These are phyloP conservation scores for Auricularia heimuer DNA, from an alignment of 768 basidiomycete species.

Conservation along the genomic window DNA sequence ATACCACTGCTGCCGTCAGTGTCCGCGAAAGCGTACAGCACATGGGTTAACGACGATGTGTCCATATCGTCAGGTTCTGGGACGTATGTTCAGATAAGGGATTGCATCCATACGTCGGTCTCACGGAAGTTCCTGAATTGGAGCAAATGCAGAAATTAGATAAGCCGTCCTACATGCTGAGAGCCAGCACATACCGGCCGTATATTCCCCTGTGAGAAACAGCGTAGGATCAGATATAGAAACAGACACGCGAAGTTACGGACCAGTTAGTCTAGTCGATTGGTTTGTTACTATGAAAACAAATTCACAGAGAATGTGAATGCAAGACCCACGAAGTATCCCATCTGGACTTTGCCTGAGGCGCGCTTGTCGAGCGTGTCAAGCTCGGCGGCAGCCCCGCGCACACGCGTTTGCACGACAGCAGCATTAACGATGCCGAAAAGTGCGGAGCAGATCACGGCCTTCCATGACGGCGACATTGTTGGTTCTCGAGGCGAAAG, in stretches of 20 bases:
- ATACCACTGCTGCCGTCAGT: conserved; percentile 60
- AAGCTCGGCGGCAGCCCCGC: neutral
- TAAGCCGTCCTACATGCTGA: neutral
- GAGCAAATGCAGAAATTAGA: neutral
- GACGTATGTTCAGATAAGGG: conserved; percentile 9
- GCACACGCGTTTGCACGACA: neutral
- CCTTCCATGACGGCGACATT: neutral
- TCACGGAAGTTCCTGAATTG: conserved; percentile 44
- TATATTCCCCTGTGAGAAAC: conserved; percentile 39
- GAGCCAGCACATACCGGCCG: conserved; percentile 14
- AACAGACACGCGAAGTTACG: neutral
- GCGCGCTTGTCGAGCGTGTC: neutral
- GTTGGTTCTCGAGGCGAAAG: neutral
- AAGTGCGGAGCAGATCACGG: neutral
- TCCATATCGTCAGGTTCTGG: conserved; percentile 58
- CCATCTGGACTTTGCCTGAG: neutral
- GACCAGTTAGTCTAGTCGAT: neutral
- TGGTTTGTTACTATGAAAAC: neutral
- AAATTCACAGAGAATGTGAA: neutral
- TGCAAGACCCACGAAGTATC: neutral
- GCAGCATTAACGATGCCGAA: neutral
- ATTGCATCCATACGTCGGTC: conserved; percentile 11
- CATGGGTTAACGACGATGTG: conserved; percentile 54
- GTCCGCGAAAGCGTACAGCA: conserved; percentile 67
- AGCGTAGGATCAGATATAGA: neutral